These are phyloP conservation scores for Lanmaoa rubissima DNA, from an alignment of 768 basidiomycete species.

Conservation along the genomic window DNA sequence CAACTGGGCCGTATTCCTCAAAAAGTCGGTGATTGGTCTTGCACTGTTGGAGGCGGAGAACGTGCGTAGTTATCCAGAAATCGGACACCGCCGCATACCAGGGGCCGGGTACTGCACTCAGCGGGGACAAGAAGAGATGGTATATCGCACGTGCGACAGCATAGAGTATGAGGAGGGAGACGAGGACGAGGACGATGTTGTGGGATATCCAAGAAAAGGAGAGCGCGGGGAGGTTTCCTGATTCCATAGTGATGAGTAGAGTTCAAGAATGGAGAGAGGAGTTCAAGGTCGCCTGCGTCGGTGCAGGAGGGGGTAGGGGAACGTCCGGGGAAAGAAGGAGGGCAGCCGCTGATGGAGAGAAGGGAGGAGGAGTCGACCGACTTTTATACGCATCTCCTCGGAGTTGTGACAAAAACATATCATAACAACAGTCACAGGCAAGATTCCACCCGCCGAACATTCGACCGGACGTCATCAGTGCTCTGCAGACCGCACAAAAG, in stretches of 20 bases:
- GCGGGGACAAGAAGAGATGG: constrained; percentile 61
- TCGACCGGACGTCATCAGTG: constrained; percentile 19
- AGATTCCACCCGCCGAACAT: constrained; percentile 21
- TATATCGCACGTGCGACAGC: constrained; percentile 37
- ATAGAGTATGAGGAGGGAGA: constrained; percentile 33
- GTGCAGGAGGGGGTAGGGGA: constrained; percentile 1
- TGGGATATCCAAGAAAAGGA: constrained; percentile 32
- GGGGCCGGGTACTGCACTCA: constrained; percentile 72
- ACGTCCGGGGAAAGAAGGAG: constrained; percentile 2
- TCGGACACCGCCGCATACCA: constrained; percentile 78
- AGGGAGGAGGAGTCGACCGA: constrained; percentile 1
- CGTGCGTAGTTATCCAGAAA: constrained; percentile 70
- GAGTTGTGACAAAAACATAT: constrained; percentile 36
- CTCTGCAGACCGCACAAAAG: constrained; percentile 8
- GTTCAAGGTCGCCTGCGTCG: neutral
- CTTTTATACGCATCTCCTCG: constrained; percentile 30
- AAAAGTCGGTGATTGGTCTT: constrained; percentile 66
- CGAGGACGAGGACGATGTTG: constrained; percentile 22
- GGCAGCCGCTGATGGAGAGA: constrained; percentile 10
- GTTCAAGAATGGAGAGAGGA: constrained; percentile 7
- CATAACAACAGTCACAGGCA: constrained; percentile 28
- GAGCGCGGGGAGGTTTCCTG: constrained; percentile 7
- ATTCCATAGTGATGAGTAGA: constrained; percentile 25
- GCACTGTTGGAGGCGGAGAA: constrained; percentile 73
- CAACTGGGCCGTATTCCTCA: constrained; percentile 72